Evolutionary conservation across 202 grass and related monocot genomes (phyloP).

Genomic region (Miscanthus sacchariflorus): DNA sequence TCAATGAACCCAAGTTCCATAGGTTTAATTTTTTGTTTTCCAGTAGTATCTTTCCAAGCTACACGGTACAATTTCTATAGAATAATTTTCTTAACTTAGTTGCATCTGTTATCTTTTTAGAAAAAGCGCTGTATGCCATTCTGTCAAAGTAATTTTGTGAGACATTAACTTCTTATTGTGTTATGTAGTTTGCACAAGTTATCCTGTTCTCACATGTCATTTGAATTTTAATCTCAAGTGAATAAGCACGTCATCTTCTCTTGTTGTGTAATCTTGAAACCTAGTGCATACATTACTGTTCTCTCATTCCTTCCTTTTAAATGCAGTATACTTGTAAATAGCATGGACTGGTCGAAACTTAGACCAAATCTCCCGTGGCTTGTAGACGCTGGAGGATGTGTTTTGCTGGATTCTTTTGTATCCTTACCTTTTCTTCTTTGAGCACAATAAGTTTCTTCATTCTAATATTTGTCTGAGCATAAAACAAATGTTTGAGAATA

Average conservation of each 20-base stretch:
- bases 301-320: conserved; percentile 21
- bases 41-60: not conserved
- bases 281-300: conserved; percentile 10
- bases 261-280: conserved; percentile 30
- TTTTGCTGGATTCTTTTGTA: conserved; percentile 90
- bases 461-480: conserved; percentile 25
- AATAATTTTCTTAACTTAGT: not conserved
- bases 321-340: conserved; percentile 98
- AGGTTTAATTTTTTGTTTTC: not conserved
- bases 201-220: not conserved
- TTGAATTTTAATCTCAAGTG: conserved; percentile 16
- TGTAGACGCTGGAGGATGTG: conserved; percentile 94
- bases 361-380: conserved; percentile 92
- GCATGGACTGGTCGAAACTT: conserved; percentile 83
- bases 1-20: not conserved
- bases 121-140: not conserved
- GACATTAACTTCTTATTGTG: conserved; percentile 17
- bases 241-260: conserved; percentile 3
- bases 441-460: conserved; percentile 30
- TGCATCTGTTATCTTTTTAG: not conserved
- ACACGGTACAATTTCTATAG: not conserved
- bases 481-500: not conserved
- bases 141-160: not conserved
- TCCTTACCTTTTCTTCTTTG: conserved; percentile 61
- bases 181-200: not conserved